Evolutionary conservation across 352 stramenopile species (phyloP).

Genomic region (Elongisporangium undulatum): DNA sequence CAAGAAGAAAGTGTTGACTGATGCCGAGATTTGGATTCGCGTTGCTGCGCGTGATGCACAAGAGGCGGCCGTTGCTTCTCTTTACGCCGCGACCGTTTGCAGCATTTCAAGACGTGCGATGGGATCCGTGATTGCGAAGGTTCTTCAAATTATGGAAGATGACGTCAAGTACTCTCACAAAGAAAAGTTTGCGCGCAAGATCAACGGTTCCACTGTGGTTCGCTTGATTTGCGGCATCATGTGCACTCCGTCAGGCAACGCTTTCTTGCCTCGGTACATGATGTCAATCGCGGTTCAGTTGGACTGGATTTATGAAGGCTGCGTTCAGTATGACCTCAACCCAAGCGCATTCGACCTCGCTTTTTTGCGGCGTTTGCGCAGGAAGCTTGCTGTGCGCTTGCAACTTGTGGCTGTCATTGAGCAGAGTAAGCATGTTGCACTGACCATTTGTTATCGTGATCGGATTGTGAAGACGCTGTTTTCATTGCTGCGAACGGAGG

Average conservation of each 20-base stretch:
- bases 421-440: constrained; percentile 66
- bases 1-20: constrained; percentile 18
- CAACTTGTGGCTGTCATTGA: constrained; percentile 74
- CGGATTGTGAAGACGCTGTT: constrained; percentile 84
- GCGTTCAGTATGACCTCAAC: constrained; percentile 40
- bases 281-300: constrained; percentile 79
- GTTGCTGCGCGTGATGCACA: constrained; percentile 56
- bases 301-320: constrained; percentile 68
- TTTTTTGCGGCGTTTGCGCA: constrained; percentile 44
- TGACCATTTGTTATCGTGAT: constrained; percentile 82
- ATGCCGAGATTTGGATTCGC: constrained; percentile 44
- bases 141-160: constrained; percentile 77
- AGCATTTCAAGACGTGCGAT: constrained; percentile 75
- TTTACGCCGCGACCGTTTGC: constrained; percentile 79
- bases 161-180: constrained; percentile 59
- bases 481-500: constrained; percentile 64
- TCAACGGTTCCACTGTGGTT: constrained; percentile 70
- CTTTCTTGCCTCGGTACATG: constrained; percentile 84
- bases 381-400: constrained; percentile 72
- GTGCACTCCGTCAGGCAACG: constrained; percentile 52
- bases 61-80: constrained; percentile 63
- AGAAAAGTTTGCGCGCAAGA: constrained; percentile 55
- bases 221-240: constrained; percentile 75
- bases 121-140: constrained; percentile 79
- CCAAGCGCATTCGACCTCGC: constrained; percentile 2